Conservation (phyloP, 345 rosid species). For the Aquilaria malaccensis region DNA sequence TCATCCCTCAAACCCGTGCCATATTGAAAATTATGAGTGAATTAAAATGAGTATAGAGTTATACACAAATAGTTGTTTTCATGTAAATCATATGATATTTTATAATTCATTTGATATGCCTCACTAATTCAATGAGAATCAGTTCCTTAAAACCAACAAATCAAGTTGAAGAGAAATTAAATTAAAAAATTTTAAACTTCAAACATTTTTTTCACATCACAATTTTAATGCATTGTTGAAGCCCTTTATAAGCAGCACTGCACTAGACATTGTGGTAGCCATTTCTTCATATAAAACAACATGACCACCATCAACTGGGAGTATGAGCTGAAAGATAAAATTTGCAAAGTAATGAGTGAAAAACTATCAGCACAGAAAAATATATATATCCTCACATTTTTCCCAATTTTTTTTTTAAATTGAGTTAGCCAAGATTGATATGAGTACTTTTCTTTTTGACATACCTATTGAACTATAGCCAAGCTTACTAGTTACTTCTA, state of each 20-base stretch:
- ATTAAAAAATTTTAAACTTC: too few species aligned
- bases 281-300: constrained; percentile 98
- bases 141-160: too few species aligned
- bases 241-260: constrained; percentile 99
- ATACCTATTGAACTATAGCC: constrained; percentile 88
- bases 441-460: constrained; percentile 7
- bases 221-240: constrained; percentile 98
- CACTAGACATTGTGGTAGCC: constrained; percentile 94
- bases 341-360: constrained; percentile 75
- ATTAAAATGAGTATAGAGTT: too few species aligned
- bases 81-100: too few species aligned
- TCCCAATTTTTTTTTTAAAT: constrained; percentile 3
- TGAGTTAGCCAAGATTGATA: constrained; percentile 5
- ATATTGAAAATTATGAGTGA: constrained; percentile 51
- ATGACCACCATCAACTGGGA: constrained; percentile 98
- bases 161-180: too few species aligned
- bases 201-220: constrained; percentile 34
- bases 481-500: constrained; percentile 25
- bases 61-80: too few species aligned
- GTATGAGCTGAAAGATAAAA: constrained; percentile 86
- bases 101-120: too few species aligned
- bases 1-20: constrained; percentile 78
- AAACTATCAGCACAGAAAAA: not conserved
- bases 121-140: too few species aligned
- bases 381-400: not conserved